Evolutionary conservation across 495 filamentous ascomycete species (phyloP), one percentile per base, ranked within the genome.

Genomic region (Parachaetomium inaequale): DNA sequence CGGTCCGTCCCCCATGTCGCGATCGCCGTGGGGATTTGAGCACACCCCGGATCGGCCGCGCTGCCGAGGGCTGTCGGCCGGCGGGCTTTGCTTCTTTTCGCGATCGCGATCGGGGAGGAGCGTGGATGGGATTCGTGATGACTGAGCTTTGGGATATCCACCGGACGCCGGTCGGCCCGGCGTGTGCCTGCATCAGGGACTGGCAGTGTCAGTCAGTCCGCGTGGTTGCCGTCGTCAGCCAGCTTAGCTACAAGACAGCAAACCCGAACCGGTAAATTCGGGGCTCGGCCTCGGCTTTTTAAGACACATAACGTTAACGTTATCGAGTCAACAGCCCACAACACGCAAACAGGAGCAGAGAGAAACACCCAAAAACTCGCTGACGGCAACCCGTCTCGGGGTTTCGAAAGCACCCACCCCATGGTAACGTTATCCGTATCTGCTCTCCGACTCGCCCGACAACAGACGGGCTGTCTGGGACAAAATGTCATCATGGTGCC

Each of bases 1-100:
- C 58, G 58, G 58, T 60, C 58, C 58, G 58, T 60, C 55, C 58
- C 55, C 56, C 56, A 49, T 60, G 58, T 60, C 46, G 47, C 36
- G 47, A 60, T 60, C 36, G 25, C 46, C 31, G 36, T 52, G 47
- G 58, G 58, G 58, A 26, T 17, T 49, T 28, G 45, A 3, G 17
- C 46, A 8, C 26, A 49, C 49, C 40, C 58, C 58, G 49, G 58
- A 61, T 61, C 58, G 58, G 50, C 58, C 38, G 50, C 34, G 15
- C 26, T 61, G 58, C 49, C 58, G 58, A 61, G 38, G 28, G 47
- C 47, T 40, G 47, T 52, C 58, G 58, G 58, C 58, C 56, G 21
- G 57, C 25, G 31, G 3, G 5, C 19, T n/a, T 46, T 19, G 17
- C 42, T 23, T 19, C n/a, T 46, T 19, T 23, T 57, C 38, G 38